Base-by-base conservation (phyloP, 192 early-diverging fungal genomes). In the Dispira parvispora region DNA sequence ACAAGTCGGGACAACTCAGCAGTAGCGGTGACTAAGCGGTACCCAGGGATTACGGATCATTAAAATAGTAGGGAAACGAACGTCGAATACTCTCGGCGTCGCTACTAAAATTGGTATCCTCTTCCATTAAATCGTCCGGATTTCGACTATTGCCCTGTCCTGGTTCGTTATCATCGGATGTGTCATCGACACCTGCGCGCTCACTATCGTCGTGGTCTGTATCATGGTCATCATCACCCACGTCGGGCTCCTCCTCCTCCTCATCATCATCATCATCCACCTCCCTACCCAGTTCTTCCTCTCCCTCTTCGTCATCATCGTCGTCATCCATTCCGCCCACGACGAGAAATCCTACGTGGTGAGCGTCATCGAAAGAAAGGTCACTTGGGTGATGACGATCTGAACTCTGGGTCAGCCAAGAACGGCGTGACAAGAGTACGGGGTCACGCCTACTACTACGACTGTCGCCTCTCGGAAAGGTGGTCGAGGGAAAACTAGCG, bases 261-360 rank as follows among this genome's bases (percentile, higher is more conserved):
- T 53, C 52, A 14, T 53, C 52, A 20, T 53, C 52, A 25, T 53
- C 52, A 8, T 53, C 52, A 25, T 53, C 52, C 10, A 21, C 52
- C 8, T 53, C 52, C 9, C 8, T 20, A 20, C 20, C 20, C 18
- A 21, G 11, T 10, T 9, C 10, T 21, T 13, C 52, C n/a, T 53
- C 52, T 10, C 25, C 52, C 10, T 20, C 52, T 25, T 20, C 11
- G 46, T 18, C 52, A 14, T 53, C 52, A 25, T 53, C 52, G 11
- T 53, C 52, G 52, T 53, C 52, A 25, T 25, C n/a, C 52, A 20
- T 14, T 9, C 11, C 9, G 52, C 10, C 11, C 25, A 21, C 52
- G 11, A 46, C 11, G 46, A 12, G 11, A 18, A 18, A 12, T 12
- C 46, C 11, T 46, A 12, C 46, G 11, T 18, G 46, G 46, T 18